Conservation (phyloP, 2,329 filamentous ascomycete genomes). For the Calonectria pauciramosa region DNA sequence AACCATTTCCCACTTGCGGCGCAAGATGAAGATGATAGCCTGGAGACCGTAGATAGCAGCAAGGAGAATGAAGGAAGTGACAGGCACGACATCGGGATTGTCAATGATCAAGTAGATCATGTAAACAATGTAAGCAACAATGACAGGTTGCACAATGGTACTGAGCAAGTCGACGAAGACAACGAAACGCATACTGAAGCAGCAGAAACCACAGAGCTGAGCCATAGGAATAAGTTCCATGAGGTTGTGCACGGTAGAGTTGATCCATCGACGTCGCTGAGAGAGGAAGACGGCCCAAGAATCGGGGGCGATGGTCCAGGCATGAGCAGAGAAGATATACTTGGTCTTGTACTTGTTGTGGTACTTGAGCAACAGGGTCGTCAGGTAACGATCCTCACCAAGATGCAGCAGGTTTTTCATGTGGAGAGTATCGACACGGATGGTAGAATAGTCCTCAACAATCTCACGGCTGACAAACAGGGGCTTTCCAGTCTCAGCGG, state of each 20-base stretch:
- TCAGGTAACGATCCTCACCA: conserved; percentile 97
- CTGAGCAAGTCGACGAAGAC: conserved; percentile 95
- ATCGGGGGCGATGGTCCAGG: conserved; percentile 97
- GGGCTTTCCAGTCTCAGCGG: conserved; percentile 93
- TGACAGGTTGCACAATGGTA: conserved; percentile 92
- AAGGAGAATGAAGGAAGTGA: conserved; percentile 90
- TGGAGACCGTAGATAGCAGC: conserved; percentile 98
- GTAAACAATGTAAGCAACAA: conserved; percentile 90
- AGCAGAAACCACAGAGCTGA: conserved; percentile 99
- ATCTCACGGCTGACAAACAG: conserved; percentile 96
- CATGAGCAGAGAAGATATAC: conserved; percentile 91
- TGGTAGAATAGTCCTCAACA: conserved; percentile 88
- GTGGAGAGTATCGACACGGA: conserved; percentile 96
- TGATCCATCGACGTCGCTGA: conserved; percentile 99
- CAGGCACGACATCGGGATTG: conserved; percentile 76
- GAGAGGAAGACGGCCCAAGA: conserved; percentile 96
- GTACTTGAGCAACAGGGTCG: conserved; percentile 91
- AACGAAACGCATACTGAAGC: conserved; percentile 99
- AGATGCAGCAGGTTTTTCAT: conserved; percentile 99
- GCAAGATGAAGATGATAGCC: conserved; percentile 95
- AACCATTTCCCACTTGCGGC: conserved; percentile 99
- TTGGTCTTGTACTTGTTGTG: conserved; percentile 98
- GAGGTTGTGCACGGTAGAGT: conserved; percentile 98
- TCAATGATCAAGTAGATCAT: conserved; percentile 81
- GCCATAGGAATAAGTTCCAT: conserved; percentile 94